Conservation (phyloP, 768 basidiomycete genomes). For the Termitomyces sp. region DNA sequence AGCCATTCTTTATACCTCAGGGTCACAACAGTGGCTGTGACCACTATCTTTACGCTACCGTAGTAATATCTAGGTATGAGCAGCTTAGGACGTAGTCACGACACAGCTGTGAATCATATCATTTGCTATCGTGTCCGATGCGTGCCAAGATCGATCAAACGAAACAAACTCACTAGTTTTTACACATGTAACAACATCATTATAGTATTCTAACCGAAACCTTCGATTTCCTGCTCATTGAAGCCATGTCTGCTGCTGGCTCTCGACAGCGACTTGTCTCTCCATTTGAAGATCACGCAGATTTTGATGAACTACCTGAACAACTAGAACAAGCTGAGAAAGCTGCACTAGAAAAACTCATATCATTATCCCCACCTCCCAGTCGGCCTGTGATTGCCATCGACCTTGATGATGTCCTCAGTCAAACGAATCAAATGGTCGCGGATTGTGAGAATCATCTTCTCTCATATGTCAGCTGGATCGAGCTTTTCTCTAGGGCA, state of each 20-base stretch:
- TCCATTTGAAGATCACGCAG: slow-evolving; percentile 1
- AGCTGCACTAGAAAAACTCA: slow-evolving; percentile 22
- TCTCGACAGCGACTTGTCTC: slow-evolving; percentile 17
- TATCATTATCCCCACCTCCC: slow-evolving; percentile 16
- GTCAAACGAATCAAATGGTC: slow-evolving; percentile 53
- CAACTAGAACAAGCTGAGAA: slow-evolving; percentile 14
- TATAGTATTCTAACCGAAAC: no score
- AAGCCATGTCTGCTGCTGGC: slow-evolving; percentile 24
- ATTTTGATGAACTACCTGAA: slow-evolving; percentile 2
- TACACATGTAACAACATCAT: no score
- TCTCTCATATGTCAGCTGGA: not conserved
- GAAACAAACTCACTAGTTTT: not conserved
- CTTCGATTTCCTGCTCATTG: not conserved
- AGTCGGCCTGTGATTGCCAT: slow-evolving; percentile 46
- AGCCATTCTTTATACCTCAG: no score
- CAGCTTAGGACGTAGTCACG: no score
- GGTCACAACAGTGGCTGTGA: no score
- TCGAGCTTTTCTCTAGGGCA: slow-evolving; percentile 44
- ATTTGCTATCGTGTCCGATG: not conserved
- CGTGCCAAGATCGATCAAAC: not conserved
- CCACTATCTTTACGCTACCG: no score
- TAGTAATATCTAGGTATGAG: no score
- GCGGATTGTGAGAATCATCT: slow-evolving; percentile 43
- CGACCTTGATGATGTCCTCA: slow-evolving; percentile 66
- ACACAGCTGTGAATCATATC: no score